Percentiles rank a stretch among this genome's conserved stretches.
Conservation (phyloP, 352 stramenopile species). For the Pythium scleroteichum region DNA sequence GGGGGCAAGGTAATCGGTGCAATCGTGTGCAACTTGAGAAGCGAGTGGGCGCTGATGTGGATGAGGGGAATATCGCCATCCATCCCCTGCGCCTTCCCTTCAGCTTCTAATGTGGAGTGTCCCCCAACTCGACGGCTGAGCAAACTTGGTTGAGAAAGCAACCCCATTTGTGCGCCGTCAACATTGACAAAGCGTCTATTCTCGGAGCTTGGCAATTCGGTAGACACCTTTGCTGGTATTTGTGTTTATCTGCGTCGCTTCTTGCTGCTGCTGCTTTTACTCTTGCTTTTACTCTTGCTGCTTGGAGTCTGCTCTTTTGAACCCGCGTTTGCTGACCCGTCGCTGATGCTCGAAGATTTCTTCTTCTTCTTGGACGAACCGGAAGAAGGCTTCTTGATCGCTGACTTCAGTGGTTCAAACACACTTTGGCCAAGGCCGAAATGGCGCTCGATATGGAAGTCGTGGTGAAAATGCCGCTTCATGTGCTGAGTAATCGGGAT, state of each 20-base stretch:
- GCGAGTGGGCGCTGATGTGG: background rate
- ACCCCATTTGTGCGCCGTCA: background rate
- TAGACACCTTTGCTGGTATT: background rate
- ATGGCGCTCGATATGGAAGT: slow-evolving; percentile 67
- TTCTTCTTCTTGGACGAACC: slow-evolving; percentile 27
- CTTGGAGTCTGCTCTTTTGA: background rate
- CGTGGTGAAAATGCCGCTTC: slow-evolving; percentile 49
- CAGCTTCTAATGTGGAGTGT: no score
- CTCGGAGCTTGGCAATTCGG: background rate
- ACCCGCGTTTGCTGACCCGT: background rate
- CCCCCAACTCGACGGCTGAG: no score
- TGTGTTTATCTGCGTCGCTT: slow-evolving; percentile 42
- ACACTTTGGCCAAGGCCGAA: slow-evolving; percentile 73
- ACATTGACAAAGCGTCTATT: slow-evolving; percentile 6
- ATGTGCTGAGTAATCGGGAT: slow-evolving; percentile 63
- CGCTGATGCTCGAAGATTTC: slow-evolving; percentile 9
- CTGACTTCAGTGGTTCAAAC: slow-evolving; percentile 66
- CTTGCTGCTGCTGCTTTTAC: slow-evolving; percentile 36
- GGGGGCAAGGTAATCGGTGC: slow-evolving; percentile 5
- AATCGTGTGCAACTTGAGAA: slow-evolving; percentile 23
- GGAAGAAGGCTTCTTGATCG: slow-evolving; percentile 39
- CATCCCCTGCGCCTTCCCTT: slow-evolving; percentile 1
- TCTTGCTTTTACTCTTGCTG: slow-evolving; percentile 27
- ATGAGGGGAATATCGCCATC: background rate
- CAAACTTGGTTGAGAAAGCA: no score